Evolutionary conservation across 805 yeast genomes (phyloP).

Genomic region (Yamadazyma nakazawae): DNA sequence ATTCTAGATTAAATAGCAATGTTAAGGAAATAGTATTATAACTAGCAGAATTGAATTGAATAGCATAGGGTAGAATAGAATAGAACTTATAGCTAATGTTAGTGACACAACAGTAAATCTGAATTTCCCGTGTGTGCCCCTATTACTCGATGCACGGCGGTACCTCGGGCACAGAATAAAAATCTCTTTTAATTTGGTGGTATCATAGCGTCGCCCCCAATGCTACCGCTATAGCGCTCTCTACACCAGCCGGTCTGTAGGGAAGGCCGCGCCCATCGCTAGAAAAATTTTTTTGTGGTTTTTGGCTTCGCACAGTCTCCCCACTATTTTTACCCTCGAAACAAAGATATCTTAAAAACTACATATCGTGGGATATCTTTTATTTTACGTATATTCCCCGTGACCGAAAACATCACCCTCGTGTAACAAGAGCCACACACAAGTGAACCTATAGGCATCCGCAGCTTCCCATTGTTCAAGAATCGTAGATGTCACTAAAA

Average conservation of each 20-base stretch:
- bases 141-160: background rate
- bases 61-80: background rate
- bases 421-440: background rate
- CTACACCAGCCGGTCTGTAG: background rate
- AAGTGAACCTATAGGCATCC: background rate
- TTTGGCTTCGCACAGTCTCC: slow-evolving; percentile 7
- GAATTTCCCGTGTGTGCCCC: no score
- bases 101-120: background rate
- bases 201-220: background rate
- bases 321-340: background rate
- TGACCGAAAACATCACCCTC: background rate
- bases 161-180: background rate
- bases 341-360: background rate
- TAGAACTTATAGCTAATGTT: background rate
- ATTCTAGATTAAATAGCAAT: no score
- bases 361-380: background rate
- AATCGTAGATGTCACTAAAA: slow-evolving; percentile 2
- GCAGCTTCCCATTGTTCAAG: background rate
- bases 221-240: no score
- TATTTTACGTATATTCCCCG: background rate
- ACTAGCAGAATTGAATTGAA: no score
- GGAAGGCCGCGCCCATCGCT: slow-evolving; percentile 1
- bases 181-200: background rate
- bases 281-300: slow-evolving; percentile 1
- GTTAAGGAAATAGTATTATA: no score